Conservation (phyloP, 2,329 filamentous ascomycete species). For the Stromatinia cepivora region DNA sequence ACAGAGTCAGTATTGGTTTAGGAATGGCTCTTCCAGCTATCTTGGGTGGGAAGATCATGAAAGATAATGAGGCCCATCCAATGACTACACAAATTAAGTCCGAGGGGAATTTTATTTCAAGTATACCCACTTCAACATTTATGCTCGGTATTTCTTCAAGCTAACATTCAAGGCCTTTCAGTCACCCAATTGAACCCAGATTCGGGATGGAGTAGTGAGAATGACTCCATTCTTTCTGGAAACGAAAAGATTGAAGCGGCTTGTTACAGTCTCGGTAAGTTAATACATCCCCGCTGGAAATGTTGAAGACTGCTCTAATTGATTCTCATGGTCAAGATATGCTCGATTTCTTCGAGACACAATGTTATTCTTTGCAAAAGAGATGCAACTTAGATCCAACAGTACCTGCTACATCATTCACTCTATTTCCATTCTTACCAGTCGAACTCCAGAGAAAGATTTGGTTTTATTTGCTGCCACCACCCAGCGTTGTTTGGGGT, state of each 20-base stretch:
- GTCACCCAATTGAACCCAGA: not conserved
- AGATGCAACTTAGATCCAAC: too few species aligned
- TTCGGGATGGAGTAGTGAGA: not conserved
- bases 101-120: not conserved
- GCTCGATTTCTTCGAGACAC: not conserved
- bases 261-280: not conserved
- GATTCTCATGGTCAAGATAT: not conserved
- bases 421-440: not conserved
- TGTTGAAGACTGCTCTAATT: not conserved
- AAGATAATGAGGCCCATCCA: too few species aligned
- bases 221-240: too few species aligned
- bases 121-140: not conserved
- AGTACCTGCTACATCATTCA: not conserved
- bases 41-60: not conserved
- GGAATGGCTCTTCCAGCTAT: not conserved
- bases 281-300: not conserved
- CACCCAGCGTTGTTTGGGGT: not conserved
- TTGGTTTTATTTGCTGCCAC: not conserved
- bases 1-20: not conserved
- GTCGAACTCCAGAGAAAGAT: not conserved
- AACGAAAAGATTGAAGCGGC: not conserved
- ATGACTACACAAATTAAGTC: not conserved
- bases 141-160: too few species aligned
- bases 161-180: not conserved
- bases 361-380: not conserved